Base-by-base conservation (phyloP, 208 protist genomes). In the Wallacemonas sp. region DNA sequence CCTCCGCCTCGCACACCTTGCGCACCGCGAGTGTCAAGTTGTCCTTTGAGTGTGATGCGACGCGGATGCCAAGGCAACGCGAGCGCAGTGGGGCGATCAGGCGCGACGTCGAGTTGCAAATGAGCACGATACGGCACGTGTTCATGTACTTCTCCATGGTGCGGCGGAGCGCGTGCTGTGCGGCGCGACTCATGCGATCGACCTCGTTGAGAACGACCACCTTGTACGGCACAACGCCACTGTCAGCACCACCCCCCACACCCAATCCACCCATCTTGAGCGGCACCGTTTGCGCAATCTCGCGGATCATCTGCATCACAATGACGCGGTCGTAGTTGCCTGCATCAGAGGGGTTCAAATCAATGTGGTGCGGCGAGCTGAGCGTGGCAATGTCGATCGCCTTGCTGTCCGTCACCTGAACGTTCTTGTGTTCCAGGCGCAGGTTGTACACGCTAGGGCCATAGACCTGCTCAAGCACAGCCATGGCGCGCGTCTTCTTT, bases 71-170 rank as follows among this genome's bases (percentile, higher is more conserved):
- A 0, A 99, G 76, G 76, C 99, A 99, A 19, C 99, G 92, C 24
- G 92, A 98, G 12, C 97, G 86, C 21, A 99, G 85, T 26, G 99
- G 98, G 5, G 97, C 86, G 41, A 99, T 99, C 11, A 99, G 85
- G 23, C 90, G 97, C 19, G 83, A 94, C 12, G 94, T 97, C 23
- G 86, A 93, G 60, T 92, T 98, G 76, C 95, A 98, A 49, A 92
- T 83, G 9, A 99, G 82, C 12, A 99, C 92, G 6, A 99, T 71
- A 1, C 99, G 87, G 76, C 98, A 99, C 0, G 90, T 98, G 17
- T 76, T 70, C 57, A 97, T 93, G 89, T 99, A 99, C 74, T 99
- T 99, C 72, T 99, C 99, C 99, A 99, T 99, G 16, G 99, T 99
- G 27, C 99, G 96, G 26, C 99, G 92, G 23, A 99, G 89, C 14